Evolutionary conservation across 2,329 filamentous ascomycete genomes (phyloP).

Genomic region (Ascomycota sp.): DNA sequence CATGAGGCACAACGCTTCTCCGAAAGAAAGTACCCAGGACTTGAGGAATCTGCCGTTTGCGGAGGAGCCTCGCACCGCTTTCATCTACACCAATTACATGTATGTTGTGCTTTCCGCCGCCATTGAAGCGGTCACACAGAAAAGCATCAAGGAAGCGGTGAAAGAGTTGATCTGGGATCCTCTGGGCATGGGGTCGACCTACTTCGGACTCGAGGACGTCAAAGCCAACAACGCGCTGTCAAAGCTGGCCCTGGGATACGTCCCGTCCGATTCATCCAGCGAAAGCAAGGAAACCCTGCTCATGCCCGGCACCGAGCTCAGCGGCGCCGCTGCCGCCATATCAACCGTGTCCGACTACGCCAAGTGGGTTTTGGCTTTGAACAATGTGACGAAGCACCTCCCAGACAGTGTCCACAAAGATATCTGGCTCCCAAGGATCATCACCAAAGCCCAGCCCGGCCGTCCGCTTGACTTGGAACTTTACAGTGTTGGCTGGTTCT

Average conservation of each 20-base stretch:
- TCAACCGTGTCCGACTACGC: conserved; percentile 26
- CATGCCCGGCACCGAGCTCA: conserved; percentile 8
- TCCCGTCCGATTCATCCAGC: conserved; percentile 9
- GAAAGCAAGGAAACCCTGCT: conserved; percentile 8
- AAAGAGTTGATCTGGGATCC: conserved; percentile 20
- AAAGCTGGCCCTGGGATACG: conserved; percentile 21
- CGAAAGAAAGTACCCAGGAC: conserved; percentile 16
- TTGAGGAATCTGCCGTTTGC: conserved; percentile 22
- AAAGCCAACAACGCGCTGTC: conserved; percentile 4
- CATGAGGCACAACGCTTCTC: conserved; percentile 6
- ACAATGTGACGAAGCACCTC: conserved; percentile 11
- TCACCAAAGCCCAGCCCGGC: conserved; percentile 5
- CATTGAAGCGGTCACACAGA: conserved; percentile 17
- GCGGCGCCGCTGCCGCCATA: conserved; percentile 20
- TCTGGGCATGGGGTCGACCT: conserved; percentile 23
- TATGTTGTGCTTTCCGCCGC: conserved; percentile 21
- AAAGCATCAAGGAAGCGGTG: conserved; percentile 17
- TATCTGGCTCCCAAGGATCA: conserved; percentile 11
- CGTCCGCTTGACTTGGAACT: conserved; percentile 3
- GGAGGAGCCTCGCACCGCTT: conserved; percentile 21
- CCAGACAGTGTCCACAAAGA: conserved; percentile 8
- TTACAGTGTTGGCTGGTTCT: conserved; percentile 12
- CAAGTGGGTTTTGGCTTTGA: conserved; percentile 26
- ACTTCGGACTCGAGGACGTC: conserved; percentile 9
- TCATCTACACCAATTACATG: conserved; percentile 28